Percentiles rank a stretch among this genome's conserved stretches.
Evolutionary conservation across 1,284 basidiomycete species (phyloP).

Genomic region (Irpex sp.): DNA sequence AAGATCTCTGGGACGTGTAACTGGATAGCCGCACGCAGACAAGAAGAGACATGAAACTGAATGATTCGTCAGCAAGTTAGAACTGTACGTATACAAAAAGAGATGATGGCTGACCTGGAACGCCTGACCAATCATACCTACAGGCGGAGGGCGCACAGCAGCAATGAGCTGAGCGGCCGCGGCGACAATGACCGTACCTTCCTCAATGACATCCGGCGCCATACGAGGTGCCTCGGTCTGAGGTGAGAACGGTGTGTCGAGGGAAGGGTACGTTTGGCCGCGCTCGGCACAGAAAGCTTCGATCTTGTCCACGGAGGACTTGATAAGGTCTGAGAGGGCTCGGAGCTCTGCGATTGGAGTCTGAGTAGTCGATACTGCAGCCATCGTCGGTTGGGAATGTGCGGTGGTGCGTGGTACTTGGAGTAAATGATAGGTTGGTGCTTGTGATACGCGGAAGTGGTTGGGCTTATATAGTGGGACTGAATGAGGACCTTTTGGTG

Average conservation of each 20-base stretch:
- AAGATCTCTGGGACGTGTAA: not conserved
- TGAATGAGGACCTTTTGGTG: no score
- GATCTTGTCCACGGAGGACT: constrained; percentile 4
- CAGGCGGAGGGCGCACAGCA: constrained; percentile 7
- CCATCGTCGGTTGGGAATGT: no score
- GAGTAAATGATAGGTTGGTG: no score
- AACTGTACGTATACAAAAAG: not conserved
- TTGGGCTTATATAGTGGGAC: no score
- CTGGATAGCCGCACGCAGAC: not conserved
- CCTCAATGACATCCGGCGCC: not conserved
- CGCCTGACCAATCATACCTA: not conserved
- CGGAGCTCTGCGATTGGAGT: constrained; percentile 2
- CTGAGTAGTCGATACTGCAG: no score
- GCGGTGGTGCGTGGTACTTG: no score
- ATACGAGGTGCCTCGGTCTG: not conserved
- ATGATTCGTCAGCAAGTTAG: not conserved
- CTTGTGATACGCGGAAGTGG: no score
- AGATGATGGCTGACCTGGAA: no score
- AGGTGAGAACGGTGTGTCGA: not conserved
- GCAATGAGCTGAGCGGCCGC: constrained; percentile 16
- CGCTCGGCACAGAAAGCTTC: not conserved
- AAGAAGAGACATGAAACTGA: not conserved
- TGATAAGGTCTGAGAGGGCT: constrained; percentile 6
- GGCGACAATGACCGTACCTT: constrained; percentile 9
- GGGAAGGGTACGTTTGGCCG: not conserved